Percentiles rank a stretch among this genome's conserved stretches.
These are phyloP conservation scores for Phytophthora agathidicida DNA, from an alignment of 352 stramenopile species.

Conservation along the genomic window DNA sequence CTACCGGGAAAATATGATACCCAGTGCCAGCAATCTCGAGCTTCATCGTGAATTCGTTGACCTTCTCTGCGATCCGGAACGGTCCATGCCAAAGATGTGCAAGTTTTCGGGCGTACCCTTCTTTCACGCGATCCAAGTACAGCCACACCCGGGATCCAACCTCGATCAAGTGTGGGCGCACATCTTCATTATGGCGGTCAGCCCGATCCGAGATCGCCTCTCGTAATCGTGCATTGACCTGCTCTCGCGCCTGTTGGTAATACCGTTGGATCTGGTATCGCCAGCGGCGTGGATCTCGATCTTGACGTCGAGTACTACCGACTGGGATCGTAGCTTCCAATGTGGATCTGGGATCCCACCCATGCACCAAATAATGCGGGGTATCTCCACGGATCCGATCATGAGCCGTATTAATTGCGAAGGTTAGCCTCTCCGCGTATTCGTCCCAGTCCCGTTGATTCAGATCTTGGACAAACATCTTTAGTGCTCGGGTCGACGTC, in stretches of 20 bases:
- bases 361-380: background rate
- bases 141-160: background rate
- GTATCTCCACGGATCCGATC: conserved; percentile 7
- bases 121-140: conserved; percentile 8
- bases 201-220: background rate
- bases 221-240: background rate
- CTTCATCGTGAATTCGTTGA: conserved; percentile 3
- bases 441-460: conserved; percentile 31
- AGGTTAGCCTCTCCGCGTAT: conserved; percentile 29
- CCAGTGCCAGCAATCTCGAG: background rate
- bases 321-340: conserved; percentile 9
- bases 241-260: background rate
- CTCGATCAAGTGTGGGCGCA: conserved; percentile 2
- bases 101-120: conserved; percentile 1
- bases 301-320: too few relatives aligned
- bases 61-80: conserved; percentile 22
- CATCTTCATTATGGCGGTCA: background rate
- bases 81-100: conserved; percentile 32
- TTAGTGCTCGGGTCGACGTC: conserved; percentile 8
- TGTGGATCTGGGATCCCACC: conserved; percentile 10
- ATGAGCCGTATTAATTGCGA: conserved; percentile 29
- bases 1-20: conserved; percentile 22
- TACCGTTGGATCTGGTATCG: conserved; percentile 9
- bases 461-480: conserved; percentile 29
- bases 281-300: too few relatives aligned